Conservation (phyloP, 371 early-diverging fungal genomes). For the Thermomucor indicae-seudaticae region DNA sequence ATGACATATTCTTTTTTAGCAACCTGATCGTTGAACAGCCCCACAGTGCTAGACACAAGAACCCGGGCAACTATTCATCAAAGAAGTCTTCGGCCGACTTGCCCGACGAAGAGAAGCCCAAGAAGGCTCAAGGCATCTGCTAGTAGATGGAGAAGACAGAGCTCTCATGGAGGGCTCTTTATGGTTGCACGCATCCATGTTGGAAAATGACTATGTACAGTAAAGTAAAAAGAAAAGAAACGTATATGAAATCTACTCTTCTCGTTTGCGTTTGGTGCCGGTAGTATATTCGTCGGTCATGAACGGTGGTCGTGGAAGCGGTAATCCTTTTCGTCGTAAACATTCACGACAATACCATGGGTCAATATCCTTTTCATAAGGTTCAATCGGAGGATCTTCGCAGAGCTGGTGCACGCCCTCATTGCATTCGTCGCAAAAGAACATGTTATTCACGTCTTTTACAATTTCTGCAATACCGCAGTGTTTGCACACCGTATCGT, state of each 20-base stretch:
- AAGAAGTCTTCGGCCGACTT: not conserved
- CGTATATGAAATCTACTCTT: too few relatives aligned
- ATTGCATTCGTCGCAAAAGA: slow-evolving; percentile 41
- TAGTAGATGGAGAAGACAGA: slow-evolving; percentile 1
- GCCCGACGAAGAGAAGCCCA: slow-evolving; percentile 1
- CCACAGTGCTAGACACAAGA: slow-evolving; percentile 22
- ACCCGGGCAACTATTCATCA: slow-evolving; percentile 3
- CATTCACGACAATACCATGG: slow-evolving; percentile 50
- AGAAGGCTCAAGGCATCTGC: slow-evolving; percentile 16
- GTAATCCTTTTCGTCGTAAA: slow-evolving; percentile 16
- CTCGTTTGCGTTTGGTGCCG: slow-evolving; percentile 14
- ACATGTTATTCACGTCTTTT: slow-evolving; percentile 37
- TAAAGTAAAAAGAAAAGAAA: too few relatives aligned
- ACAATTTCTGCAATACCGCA: slow-evolving; percentile 32
- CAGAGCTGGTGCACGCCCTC: slow-evolving; percentile 42
- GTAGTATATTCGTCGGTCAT: not conserved
- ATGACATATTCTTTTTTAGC: slow-evolving; percentile 6
- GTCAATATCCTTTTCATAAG: slow-evolving; percentile 32
- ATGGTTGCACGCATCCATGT: too few relatives aligned
- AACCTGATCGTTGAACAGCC: slow-evolving; percentile 16
- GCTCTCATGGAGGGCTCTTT: too few relatives aligned
- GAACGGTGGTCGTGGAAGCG: slow-evolving; percentile 16
- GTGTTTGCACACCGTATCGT: slow-evolving; percentile 25
- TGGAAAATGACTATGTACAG: too few relatives aligned
- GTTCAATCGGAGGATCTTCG: slow-evolving; percentile 31